Evolutionary conservation across 805 yeast genomes (phyloP).

Genomic region (Yamadazyma scolyti): DNA sequence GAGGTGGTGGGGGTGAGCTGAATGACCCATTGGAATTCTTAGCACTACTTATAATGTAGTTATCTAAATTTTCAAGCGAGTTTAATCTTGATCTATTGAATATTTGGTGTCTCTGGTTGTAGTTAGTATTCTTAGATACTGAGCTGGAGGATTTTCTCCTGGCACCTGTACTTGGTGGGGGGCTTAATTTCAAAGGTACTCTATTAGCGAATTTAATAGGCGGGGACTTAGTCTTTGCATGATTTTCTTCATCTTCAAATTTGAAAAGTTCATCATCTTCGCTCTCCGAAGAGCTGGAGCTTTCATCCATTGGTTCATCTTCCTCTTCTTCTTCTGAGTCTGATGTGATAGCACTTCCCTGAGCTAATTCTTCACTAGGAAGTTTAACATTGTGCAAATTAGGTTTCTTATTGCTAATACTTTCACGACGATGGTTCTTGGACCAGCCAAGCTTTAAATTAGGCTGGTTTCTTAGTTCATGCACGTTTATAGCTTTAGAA

Average conservation of each 20-base stretch:
- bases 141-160: slow-evolving; percentile 23
- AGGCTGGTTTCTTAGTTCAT: slow-evolving; percentile 33
- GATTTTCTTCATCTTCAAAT: slow-evolving; percentile 13
- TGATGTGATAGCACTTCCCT: slow-evolving; percentile 19
- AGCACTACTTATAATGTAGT: slow-evolving; percentile 39
- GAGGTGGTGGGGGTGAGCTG: slow-evolving; percentile 31
- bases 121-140: slow-evolving; percentile 10
- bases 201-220: slow-evolving; percentile 41
- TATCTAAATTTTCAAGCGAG: slow-evolving; percentile 40
- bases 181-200: slow-evolving; percentile 35
- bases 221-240: slow-evolving; percentile 20
- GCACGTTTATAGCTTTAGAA: slow-evolving; percentile 16
- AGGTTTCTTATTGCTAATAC: slow-evolving; percentile 44
- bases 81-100: slow-evolving; percentile 39
- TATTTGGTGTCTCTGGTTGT: slow-evolving; percentile 24
- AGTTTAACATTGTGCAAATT: slow-evolving; percentile 45
- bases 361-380: slow-evolving; percentile 35
- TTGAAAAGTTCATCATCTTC: slow-evolving; percentile 14
- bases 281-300: slow-evolving; percentile 27
- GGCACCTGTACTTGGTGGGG: slow-evolving; percentile 25
- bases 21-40: slow-evolving; percentile 31
- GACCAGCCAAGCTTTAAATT: slow-evolving; percentile 36
- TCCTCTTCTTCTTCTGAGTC: slow-evolving; percentile 32
- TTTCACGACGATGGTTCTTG: slow-evolving; percentile 46
- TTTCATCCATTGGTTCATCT: slow-evolving; percentile 32